Conservation (phyloP, 495 filamentous ascomycete genomes). For the Parachaetomium inaequale region DNA sequence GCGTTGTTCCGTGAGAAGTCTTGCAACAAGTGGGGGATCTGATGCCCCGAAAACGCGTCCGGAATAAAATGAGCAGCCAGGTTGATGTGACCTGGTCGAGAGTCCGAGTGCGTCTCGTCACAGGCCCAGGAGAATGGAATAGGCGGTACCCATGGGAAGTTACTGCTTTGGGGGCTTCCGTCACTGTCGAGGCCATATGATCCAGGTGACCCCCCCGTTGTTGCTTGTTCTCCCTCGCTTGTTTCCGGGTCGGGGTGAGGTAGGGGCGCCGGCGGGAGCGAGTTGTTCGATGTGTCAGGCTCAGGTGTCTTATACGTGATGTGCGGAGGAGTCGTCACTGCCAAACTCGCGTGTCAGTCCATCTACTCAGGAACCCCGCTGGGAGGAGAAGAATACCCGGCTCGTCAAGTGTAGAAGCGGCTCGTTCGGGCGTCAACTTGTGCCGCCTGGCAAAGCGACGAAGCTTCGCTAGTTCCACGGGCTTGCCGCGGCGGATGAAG, state of each 20-base stretch:
- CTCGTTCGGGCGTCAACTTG: not conserved
- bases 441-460: conserved; percentile 22
- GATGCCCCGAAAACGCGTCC: not conserved
- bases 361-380: not conserved
- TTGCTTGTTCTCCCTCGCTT: not conserved
- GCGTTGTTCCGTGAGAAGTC: not conserved
- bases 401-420: not conserved
- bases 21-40: not conserved
- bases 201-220: not conserved
- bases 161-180: not conserved
- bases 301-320: conserved; percentile 21
- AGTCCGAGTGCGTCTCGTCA: not conserved
- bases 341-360: not conserved
- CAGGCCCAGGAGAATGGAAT: not conserved
- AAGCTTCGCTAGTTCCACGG: conserved; percentile 19
- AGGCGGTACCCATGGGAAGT: not conserved
- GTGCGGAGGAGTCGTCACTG: conserved; percentile 15
- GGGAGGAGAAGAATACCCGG: not conserved
- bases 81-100: not conserved
- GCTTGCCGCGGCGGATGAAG: conserved; percentile 18
- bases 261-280: not conserved
- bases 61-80: not conserved
- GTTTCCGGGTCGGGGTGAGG: not conserved
- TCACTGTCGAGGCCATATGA: not conserved
- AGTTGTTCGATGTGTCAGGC: not conserved